Evolutionary conservation across 2,329 filamentous ascomycete genomes (phyloP), one percentile per base, ranked within the genome.

Genomic region (Drechslerella dactyloides): DNA sequence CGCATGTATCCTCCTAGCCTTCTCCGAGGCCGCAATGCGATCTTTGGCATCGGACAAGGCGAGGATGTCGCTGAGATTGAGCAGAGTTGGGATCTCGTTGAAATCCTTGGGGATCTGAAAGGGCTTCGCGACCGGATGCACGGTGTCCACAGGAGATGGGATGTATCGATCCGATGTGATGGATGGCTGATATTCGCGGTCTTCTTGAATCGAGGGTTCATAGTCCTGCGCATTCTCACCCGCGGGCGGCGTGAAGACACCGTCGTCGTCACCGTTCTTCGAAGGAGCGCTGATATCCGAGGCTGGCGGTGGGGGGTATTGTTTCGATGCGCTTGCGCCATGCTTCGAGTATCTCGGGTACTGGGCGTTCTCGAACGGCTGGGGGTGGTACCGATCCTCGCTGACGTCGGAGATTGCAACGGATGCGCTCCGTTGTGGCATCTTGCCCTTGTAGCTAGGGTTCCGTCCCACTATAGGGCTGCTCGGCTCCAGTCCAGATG

Each of bases 51-150:
- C 68, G 8, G 68, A 73, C 35, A 73, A 30, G 37, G 68, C 68
- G 5, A 66, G 51, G 19, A 73, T 73, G 44, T 73, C 68, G 30
- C 68, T 65, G 23, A 73, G 68, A 17, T 73, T 63, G 23, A 73
- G 48, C 11, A 73, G 51, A 1, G 61, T 66, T n/a, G 68, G 68
- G n/a, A 73, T 59, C 23, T 73, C 68, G 30, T 59, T 62, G 51
- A 65, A 73, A 33, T 61, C 68, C 40, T 44, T 62, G 21, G 62
- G 48, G 46, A 53, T 58, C 24, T 66, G 55, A 33, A 48, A 70
- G 5, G 56, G 50, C 15, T 65, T 65, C 11, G 15, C n/a, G 24
- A 42, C 37, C 5, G 55, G 68, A 30, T 65, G 61, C 21, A 66
- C 56, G 1, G 68, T 66, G 46, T 73, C 61, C 7, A 73, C 60